A percentile compares a stretch with the other conserved stretches of the same genome.
These are phyloP conservation scores for Aspergillus sp. DNA, from an alignment of 2,329 filamentous ascomycete species.

Conservation along the genomic window DNA sequence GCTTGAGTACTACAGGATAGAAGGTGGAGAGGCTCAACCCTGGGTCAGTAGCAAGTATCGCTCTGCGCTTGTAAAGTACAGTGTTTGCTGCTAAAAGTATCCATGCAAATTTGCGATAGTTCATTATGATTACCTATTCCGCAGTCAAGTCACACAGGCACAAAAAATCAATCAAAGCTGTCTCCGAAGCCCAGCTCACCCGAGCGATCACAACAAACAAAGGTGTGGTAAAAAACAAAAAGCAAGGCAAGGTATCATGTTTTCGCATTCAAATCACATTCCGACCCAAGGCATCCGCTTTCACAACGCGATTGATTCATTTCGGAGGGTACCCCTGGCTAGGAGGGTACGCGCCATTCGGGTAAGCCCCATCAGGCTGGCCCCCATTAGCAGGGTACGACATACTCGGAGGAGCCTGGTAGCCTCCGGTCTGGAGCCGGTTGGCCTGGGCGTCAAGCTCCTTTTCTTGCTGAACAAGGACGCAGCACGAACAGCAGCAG, in stretches of 20 bases:
- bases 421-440: conserved; percentile 20
- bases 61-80: no score
- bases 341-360: not conserved
- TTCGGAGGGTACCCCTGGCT: not conserved
- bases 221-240: not conserved
- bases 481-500: conserved; percentile 63
- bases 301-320: not conserved
- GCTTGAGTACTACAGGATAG: no score
- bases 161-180: not conserved
- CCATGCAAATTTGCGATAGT: no score
- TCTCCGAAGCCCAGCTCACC: not conserved
- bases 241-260: not conserved
- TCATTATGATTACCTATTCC: not conserved
- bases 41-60: no score
- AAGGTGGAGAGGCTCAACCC: no score
- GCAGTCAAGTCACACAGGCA: not conserved
- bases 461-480: conserved; percentile 63
- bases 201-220: not conserved
- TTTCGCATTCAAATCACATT: not conserved
- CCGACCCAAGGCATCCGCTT: not conserved
- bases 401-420: conserved; percentile 34
- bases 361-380: not conserved
- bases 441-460: conserved; percentile 44
- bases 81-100: no score
- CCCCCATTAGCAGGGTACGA: conserved; percentile 12